phyloP scores from a whole-genome alignment of 805 yeast genomes.

The Nakazawaea populi region DNA sequence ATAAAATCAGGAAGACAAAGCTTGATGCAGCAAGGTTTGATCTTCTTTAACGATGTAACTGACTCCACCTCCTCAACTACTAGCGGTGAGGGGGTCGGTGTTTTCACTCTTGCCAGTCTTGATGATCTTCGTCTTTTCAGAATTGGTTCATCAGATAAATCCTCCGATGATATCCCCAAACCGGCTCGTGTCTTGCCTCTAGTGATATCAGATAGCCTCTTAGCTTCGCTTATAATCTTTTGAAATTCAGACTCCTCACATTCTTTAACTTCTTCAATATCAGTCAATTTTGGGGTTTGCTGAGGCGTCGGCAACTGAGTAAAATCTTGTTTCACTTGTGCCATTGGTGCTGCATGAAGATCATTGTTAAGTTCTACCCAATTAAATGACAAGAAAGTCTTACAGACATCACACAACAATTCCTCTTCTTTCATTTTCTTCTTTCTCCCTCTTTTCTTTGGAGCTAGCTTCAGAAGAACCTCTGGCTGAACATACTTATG shows the following conservation, averaged over 20 bases:
- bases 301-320: slow-evolving; percentile 23
- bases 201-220: slow-evolving; percentile 2
- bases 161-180: not conserved
- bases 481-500: slow-evolving; percentile 4
- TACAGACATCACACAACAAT: slow-evolving; percentile 41
- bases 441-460: slow-evolving; percentile 14
- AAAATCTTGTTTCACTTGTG: not conserved
- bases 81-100: not conserved
- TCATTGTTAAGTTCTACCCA: slow-evolving; percentile 34
- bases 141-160: not conserved
- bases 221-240: slow-evolving; percentile 18
- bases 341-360: slow-evolving; percentile 7
- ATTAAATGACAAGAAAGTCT: slow-evolving; percentile 40
- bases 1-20: slow-evolving; percentile 7
- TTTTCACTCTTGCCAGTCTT: slow-evolving; percentile 6
- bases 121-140: slow-evolving; percentile 6
- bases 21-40: not conserved
- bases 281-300: slow-evolving; percentile 18
- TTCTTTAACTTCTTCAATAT: not conserved
- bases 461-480: slow-evolving; percentile 9
- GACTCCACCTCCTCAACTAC: not conserved
- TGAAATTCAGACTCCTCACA: slow-evolving; percentile 21
- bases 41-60: not conserved
- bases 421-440: slow-evolving; percentile 28
- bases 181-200: not conserved